These are phyloP conservation scores for Fusarium metavorans DNA, from an alignment of 2,329 filamentous ascomycete species.

Conservation along the genomic window DNA sequence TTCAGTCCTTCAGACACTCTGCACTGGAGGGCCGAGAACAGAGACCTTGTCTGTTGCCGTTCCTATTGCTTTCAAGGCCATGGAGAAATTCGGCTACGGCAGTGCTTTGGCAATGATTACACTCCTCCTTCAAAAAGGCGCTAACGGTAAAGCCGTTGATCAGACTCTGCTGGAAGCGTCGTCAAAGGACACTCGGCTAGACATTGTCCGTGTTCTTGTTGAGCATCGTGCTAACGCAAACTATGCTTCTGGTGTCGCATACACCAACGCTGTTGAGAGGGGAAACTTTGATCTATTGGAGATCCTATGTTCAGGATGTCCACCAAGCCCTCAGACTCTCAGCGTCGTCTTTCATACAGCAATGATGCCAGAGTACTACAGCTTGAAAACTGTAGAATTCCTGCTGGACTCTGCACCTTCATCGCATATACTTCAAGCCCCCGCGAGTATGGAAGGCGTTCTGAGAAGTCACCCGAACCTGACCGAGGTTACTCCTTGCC, in stretches of 20 bases:
- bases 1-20: conserved; percentile 9
- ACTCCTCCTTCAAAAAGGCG: conserved; percentile 7
- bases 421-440: neutral
- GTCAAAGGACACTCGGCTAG: neutral
- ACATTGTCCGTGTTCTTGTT: neutral
- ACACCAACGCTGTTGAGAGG: neutral
- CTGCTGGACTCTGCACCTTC: neutral
- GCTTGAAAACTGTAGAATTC: neutral
- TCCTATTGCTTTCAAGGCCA: neutral
- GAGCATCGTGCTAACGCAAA: conserved; percentile 11
- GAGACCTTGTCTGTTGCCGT: conserved; percentile 3
- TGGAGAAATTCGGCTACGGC: neutral
- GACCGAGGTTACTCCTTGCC: neutral
- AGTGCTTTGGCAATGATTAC: neutral
- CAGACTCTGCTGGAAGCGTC: neutral
- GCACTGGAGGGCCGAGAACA: neutral
- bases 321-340: neutral
- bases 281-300: neutral
- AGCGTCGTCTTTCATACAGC: neutral
- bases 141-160: neutral
- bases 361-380: neutral
- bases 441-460: neutral
- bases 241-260: neutral
- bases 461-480: neutral
- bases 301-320: neutral